These are phyloP conservation scores for Saccharomycopsis hybrid DNA, from an alignment of 1,139 yeast species.

Conservation along the genomic window DNA sequence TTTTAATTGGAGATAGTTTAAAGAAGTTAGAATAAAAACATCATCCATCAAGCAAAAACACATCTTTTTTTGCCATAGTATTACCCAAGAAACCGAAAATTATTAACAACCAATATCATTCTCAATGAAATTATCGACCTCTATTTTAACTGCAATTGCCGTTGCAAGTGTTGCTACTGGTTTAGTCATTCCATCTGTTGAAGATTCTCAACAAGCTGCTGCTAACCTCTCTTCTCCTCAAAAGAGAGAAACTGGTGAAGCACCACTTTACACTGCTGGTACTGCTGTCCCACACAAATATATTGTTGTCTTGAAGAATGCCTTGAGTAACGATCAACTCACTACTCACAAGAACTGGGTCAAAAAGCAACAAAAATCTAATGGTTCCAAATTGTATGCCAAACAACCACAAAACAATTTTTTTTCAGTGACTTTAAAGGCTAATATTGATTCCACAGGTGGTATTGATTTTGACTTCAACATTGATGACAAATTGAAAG, in stretches of 20 bases:
- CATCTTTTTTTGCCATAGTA: too few relatives aligned
- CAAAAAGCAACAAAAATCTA: too few relatives aligned
- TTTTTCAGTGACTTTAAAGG: too few relatives aligned
- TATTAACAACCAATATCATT: too few relatives aligned
- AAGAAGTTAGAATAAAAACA: too few relatives aligned
- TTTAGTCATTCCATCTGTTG: slow-evolving; percentile 15
- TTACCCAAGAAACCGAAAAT: too few relatives aligned
- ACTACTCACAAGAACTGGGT: background rate
- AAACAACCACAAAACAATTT: too few relatives aligned
- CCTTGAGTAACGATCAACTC: slow-evolving; percentile 30
- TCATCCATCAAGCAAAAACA: too few relatives aligned
- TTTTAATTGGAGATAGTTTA: too few relatives aligned
- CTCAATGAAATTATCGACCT: slow-evolving; percentile 17
- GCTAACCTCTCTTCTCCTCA: background rate
- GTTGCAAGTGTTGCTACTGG: slow-evolving; percentile 13
- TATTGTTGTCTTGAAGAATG: slow-evolving; percentile 69
- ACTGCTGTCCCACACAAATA: slow-evolving; percentile 67
- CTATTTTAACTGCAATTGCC: slow-evolving; percentile 16
- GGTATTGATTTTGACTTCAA: slow-evolving; percentile 50
- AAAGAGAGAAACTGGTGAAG: background rate
- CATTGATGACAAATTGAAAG: slow-evolving; percentile 40
- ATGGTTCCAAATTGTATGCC: too few relatives aligned
- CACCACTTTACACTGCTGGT: slow-evolving; percentile 25
- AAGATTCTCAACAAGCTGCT: background rate
- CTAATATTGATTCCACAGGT: slow-evolving; percentile 22